Base-by-base conservation (phyloP, 2,329 filamentous ascomycete species). In the Nothophaeocryptopus gaeumannii region DNA sequence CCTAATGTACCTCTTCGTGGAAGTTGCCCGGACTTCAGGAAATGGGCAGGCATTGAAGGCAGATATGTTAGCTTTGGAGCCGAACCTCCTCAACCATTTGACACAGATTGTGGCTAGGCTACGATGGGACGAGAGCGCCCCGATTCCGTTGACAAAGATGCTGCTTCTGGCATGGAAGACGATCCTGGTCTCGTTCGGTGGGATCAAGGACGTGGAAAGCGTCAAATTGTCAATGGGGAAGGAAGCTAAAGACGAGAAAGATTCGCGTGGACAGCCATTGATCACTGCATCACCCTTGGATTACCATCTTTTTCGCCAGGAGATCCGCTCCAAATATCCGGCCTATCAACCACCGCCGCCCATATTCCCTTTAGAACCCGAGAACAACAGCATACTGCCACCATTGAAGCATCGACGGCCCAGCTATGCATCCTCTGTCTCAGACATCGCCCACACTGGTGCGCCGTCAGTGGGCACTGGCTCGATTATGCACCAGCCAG, bases 321-420 rank as follows among this genome's bases (percentile, higher is more conserved):
- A 99, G 68, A 92, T 99, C 51, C 95, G 87, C 12, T 96, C 92
- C 2, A 99, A 99, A 71, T 99, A 99, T 67, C 93, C 93, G 9
- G 88, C 93, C 2, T 99, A 99, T 68, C 86, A 95, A 51, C 91
- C 93, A 2, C 93, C 93, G 2, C 85, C 83, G 45, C 86, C 89
- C 1, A 71, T 88, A 5, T 84, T 97, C 52, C 89, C 90, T 1
- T 77, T 97, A 11, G 92, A 97, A 67, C 81, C 88, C 14, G 91
- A 96, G 46, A 91, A 93, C 65, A 93, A 89, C 55, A 95, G 90
- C 1, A 86, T 97, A 35, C 76, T 99, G 8, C 92, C 93, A 0
- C 89, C 89, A 26, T 73, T 96, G 12, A 86, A 86, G 32, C 89
- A 88, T 59, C 84, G 92, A 53, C 79, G 84, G 1, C 82, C 61